Base-by-base conservation (phyloP, 441 rosid genomes). In the Melastoma candidum region DNA sequence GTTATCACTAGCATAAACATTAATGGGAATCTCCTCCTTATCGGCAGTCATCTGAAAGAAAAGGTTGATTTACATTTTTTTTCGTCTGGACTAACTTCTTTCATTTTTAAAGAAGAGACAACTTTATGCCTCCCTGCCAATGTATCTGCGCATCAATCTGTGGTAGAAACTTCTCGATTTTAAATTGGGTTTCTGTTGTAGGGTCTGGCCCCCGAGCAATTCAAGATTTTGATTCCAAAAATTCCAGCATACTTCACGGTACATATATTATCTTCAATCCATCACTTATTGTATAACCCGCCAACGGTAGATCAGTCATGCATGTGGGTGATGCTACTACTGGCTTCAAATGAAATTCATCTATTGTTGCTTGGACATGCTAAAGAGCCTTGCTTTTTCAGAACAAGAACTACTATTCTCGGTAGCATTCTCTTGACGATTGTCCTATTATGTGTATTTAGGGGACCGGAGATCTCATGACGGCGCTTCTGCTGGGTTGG, bases 381-480 rank as follows among this genome's bases (percentile, higher is more conserved):
- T 4, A 32, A 32, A 32, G 41, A 32, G 41, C 41, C 41, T 8
- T 32, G 41, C 41, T 2, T 32, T 17, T 32, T 32, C 41, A 4
- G 41, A 1, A 11, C 13, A 11, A 45, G 14, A 36, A 12, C 41
- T 12, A 9, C 29, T 26, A 11, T 13, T 17, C 12, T 43, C 26
- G 53, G 46, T 57, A 51, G 51, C 66, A 44, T 25, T 51, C 2
- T 2, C 12, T 65, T 11, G 59, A 48, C 11, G 45, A n/a, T 52
- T 27, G 39, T 0, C 51, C 22, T 12, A 29, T 26, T 44, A 55
- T 56, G 49, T 53, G 57, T 44, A 43, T 81, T 75, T 62, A 93
- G 97, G 99, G 99, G 63, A 89, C 95, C 1, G 99, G 99, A 66
- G 99, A 93, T 83, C 82, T 89, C 58, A 86, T 74, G 85, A 93